Base-by-base conservation (phyloP, 2,329 filamentous ascomycete species). In the Verticillium dahliae region DNA sequence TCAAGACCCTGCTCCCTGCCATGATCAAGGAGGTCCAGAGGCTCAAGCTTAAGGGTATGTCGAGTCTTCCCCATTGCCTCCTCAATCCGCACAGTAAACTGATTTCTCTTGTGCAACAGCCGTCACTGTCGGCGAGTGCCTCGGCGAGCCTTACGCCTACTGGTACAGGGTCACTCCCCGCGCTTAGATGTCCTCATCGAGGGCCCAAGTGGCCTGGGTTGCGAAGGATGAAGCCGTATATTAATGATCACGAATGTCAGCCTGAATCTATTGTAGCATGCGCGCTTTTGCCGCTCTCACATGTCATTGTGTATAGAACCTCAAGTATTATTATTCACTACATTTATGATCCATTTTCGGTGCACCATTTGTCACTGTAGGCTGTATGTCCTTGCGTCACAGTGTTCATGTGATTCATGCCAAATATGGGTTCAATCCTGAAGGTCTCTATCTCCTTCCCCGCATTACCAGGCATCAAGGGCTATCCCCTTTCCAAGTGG, bases 111-210 rank as follows among this genome's bases (percentile, higher is more conserved):
- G 27, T 0, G 18, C n/a, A 9, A 50, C 18, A 50, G 77, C 79
- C 57, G 82, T 83, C 45, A 84, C 83, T 2, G 79, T 86, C 10
- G 85, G 83, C 0, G 80, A 85, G 63, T 87, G 85, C 62, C 74
- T 87, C 14, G 79, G 78, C 0, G 83, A 87, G 62, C 70, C 81
- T 6, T 62, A 63, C 15, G 74, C 70, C n/a, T 76, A 79, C 65
- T 86, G 83, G 84, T 86, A 86, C 67, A 63, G 63, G 61, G 45
- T 50, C 45, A 50, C 5, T 10, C 45, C 45, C 45, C 45, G 45
- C 18, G 45, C 45, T 50, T 50, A 50, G 45, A 50, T 18, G 45
- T 50, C 45, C 22, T 50, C 45, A 22, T 27, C 4, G 45, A 50
- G 9, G 18, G 45, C 27, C 45, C 27, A 5, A 7, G 15, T n/a